Evolutionary conservation across 805 yeast species (phyloP).

Genomic region (Nakazawaea holstii): DNA sequence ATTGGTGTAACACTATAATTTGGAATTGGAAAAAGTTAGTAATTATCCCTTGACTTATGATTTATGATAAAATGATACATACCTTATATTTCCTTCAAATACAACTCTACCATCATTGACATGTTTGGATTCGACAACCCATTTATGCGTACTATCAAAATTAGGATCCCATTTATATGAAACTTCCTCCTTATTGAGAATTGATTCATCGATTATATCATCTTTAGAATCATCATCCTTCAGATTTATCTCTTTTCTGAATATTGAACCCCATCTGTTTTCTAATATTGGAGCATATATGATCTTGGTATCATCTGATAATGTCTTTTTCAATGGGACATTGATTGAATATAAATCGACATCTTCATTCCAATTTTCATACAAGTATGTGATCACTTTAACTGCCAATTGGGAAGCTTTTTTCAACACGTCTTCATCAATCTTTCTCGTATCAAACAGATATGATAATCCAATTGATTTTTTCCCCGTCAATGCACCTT

Average conservation of each 20-base stretch:
- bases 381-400: constrained; percentile 54
- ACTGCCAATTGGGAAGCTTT: constrained; percentile 70
- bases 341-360: constrained; percentile 80
- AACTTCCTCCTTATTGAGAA: constrained; percentile 32
- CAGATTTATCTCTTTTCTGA: constrained; percentile 25
- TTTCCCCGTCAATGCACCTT: constrained; percentile 70
- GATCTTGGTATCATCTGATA: constrained; percentile 47
- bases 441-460: constrained; percentile 60
- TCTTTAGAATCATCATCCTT: constrained; percentile 15
- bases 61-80: constrained; percentile 13
- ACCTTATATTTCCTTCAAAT: constrained; percentile 55
- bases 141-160: constrained; percentile 59
- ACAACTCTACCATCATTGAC: constrained; percentile 71
- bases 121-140: constrained; percentile 34
- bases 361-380: constrained; percentile 47
- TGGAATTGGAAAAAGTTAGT: constrained; percentile 12
- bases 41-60: not conserved
- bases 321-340: constrained; percentile 54
- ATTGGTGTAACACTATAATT: constrained; percentile 54
- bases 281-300: constrained; percentile 73
- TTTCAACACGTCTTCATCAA: constrained; percentile 43
- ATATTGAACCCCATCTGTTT: constrained; percentile 75
- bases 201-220: constrained; percentile 46
- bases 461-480: constrained; percentile 78
- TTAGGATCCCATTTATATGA: constrained; percentile 79